Evolutionary conservation across 345 rosid genomes (phyloP), one percentile per base, ranked within the genome.

Genomic region (Lenwebbia sp.): DNA sequence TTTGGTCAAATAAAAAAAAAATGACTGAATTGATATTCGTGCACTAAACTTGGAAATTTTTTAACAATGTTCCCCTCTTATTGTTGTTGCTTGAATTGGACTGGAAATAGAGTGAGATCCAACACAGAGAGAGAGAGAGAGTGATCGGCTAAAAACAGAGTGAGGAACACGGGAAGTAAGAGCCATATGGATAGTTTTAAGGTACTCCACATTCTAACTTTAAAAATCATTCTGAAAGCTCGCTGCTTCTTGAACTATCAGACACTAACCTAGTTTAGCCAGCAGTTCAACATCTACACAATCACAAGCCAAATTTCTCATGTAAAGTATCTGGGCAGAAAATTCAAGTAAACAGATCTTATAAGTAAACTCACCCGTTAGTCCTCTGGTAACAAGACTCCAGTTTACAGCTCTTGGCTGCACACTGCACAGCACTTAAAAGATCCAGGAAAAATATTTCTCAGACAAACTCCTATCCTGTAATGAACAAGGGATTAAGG

Each of bases 311-410:
- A 82, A 50, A 62, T 30, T 15, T 62, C 75, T 62, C 21, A 82
- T 26, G 55, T 47, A 51, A n/a, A 55, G 75, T 25, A 21, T 82
- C 57, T n/a, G 23, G 85, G 60, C 30, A 47, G 21, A 30, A 60
- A 1, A 28, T 40, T 26, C 30, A 50, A 82, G 23, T 33, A 51
- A 82, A 15, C 51, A 41, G 41, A 56, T 26, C 19, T 14, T 47
- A 25, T 40, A 83, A 10, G 65, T 33, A 44, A 33, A 37, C 76
- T 83, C 92, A 96, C 99, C 98, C 2, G 95, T 91, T 83, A 89
- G 91, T 87, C 99, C 99, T 86, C 93, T 95, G 65, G 98, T 97
- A 41, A 96, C 99, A 50, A 97, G 96, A 90, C 95, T 92, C 99
- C 99, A 96, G 84, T 96, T 96, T 15, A 97, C 99, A 26, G 93